These are phyloP conservation scores for Chytriomyces hyalinus DNA, from an alignment of 192 early-diverging fungal species.

Conservation along the genomic window DNA sequence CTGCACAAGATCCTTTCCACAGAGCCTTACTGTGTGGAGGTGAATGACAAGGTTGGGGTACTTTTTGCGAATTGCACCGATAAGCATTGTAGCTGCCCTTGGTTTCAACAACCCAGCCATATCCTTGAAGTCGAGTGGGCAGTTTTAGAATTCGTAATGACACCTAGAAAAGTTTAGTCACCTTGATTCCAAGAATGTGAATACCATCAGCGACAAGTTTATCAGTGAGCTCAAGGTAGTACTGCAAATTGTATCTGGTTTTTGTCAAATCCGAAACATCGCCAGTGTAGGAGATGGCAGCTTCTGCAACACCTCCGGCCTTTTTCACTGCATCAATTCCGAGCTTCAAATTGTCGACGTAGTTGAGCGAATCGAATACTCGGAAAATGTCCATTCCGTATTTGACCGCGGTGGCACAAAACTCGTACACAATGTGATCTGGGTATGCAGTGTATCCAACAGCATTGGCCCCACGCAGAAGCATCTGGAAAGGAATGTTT, in stretches of 20 bases:
- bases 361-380: constrained; percentile 98
- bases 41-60: constrained; percentile 94
- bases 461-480: constrained; percentile 96
- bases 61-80: constrained; percentile 82
- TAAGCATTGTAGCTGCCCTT: constrained; percentile 79
- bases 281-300: constrained; percentile 85
- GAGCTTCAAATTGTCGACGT: constrained; percentile 92
- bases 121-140: constrained; percentile 64
- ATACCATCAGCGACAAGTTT: constrained; percentile 89
- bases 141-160: background rate
- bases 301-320: constrained; percentile 94
- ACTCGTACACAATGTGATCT: constrained; percentile 96
- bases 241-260: constrained; percentile 86
- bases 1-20: no score
- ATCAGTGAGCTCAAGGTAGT: constrained; percentile 90
- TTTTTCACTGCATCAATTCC: constrained; percentile 92
- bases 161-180: background rate
- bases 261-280: constrained; percentile 86
- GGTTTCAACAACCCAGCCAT: constrained; percentile 98
- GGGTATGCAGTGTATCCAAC: constrained; percentile 98
- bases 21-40: constrained; percentile 70
- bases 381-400: constrained; percentile 96
- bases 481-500: constrained; percentile 98
- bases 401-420: constrained; percentile 84
- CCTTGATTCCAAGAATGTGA: constrained; percentile 78